Conservation (phyloP, 176 grass and related monocot species). For the Hordeum vulgare region DNA sequence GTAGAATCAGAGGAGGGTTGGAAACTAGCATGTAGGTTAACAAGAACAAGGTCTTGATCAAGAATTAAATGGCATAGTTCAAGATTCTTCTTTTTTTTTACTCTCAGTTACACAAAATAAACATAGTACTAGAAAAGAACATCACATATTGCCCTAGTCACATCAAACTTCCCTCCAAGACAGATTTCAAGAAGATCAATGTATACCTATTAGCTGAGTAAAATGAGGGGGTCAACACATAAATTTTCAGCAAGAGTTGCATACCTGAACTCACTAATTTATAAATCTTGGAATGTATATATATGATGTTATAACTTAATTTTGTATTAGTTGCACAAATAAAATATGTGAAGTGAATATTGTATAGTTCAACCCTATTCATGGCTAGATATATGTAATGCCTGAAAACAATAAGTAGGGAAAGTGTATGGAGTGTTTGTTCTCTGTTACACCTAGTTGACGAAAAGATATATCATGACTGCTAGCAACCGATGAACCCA, state of each 20-base stretch:
- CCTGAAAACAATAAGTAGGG: too few species aligned
- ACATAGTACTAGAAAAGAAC: constrained; percentile 8
- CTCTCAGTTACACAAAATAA: not conserved
- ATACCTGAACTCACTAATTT: not conserved
- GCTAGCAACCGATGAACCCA: constrained; percentile 68
- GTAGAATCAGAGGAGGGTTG: not conserved
- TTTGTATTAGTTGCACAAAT: not conserved
- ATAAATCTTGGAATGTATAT: not conserved
- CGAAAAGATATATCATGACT: constrained; percentile 53
- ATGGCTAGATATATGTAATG: not conserved
- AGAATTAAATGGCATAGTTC: not conserved
- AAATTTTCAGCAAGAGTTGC: not conserved
- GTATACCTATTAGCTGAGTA: not conserved
- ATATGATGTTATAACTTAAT: not conserved
- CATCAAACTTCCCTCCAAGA: constrained; percentile 82
- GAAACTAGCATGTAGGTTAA: not conserved
- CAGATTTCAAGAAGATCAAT: constrained; percentile 34
- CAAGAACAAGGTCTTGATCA: not conserved
- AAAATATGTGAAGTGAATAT: not conserved
- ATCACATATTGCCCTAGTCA: constrained; percentile 58
- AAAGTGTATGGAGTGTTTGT: not conserved
- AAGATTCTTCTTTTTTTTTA: not conserved
- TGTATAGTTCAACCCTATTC: not conserved
- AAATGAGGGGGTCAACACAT: not conserved
- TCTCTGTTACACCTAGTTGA: constrained; percentile 51